Evolutionary conservation across 2,329 filamentous ascomycete species (phyloP), one percentile per base, ranked within the genome.

Genomic region (Bipolaris victoriae): DNA sequence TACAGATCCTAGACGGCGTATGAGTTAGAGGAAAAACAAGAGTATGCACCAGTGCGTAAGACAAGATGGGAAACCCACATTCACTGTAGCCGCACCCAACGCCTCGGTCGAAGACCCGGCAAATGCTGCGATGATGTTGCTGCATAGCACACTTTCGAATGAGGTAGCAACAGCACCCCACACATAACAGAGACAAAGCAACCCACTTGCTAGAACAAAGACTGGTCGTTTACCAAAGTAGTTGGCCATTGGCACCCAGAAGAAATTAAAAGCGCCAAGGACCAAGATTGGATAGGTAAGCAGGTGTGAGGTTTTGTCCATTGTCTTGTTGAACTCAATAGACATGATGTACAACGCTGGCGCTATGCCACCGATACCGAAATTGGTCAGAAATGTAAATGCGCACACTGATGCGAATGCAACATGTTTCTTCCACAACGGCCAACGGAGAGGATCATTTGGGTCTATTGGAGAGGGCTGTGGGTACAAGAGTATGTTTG

Each of bases 191-290:
- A 73, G 63, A 31, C 77, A 77, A 33, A 81, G 80, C n/a, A 84
- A 69, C 11, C 79, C 62, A 3, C 74, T 76, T 3, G 77, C 76
- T 46, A 80, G 62, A 35, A 82, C 77, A 55, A 82, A 82, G 2
- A 81, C 72, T 1, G 81, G 80, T 5, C 81, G 70, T 60, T 82
- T 78, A 10, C 81, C 81, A 52, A 81, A 78, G 55, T 78, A 80
- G 22, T 78, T 80, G 50, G 79, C 76, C 9, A 83, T 60, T 13
- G 81, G 81, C 5, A 82, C 79, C 80, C 80, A 82, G 63, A 83
- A 74, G 72, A 83, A 83, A 62, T 83, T 84, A 66, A 80, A 81
- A 29, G 81, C 77, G 1, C 81, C 80, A 2, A 83, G 76, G 1
- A 81, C 76, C 3, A 83, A 68, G 59, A 83, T 81, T 1, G 75